Conservation (phyloP, 306 rosid genomes). For the Potentilla sterilis region DNA sequence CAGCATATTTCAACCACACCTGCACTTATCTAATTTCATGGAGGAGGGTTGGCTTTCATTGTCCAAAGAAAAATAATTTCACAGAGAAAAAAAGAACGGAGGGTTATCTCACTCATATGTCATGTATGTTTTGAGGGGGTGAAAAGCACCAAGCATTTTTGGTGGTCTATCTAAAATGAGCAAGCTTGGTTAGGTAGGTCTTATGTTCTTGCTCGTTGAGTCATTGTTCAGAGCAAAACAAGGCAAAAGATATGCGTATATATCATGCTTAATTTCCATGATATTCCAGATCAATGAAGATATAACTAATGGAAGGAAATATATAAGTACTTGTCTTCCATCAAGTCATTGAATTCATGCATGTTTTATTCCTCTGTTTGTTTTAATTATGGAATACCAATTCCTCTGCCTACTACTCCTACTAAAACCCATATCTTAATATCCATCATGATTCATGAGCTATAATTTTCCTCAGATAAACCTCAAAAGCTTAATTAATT, state of each 20-base stretch:
- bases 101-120: background rate
- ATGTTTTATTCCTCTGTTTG: background rate
- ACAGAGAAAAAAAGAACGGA: background rate
- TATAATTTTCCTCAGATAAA: background rate
- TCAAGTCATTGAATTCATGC: conserved; percentile 6
- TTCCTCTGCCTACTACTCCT: background rate
- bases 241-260: background rate
- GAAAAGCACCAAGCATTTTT: conserved; percentile 14
- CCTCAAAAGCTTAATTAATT: background rate
- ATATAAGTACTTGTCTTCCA: background rate
- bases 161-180: conserved; percentile 34
- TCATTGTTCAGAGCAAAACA: background rate
- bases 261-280: conserved; percentile 8
- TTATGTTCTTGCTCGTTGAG: conserved; percentile 25
- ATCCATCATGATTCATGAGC: background rate
- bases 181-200: conserved; percentile 43
- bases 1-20: background rate
- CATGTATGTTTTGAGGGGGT: background rate
- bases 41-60: background rate
- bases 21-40: background rate
- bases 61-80: background rate
- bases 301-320: background rate
- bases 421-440: background rate
- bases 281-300: background rate
- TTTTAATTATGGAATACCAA: background rate